These are phyloP conservation scores for Aegilops umbellulata DNA, from an alignment of 176 grass and related monocot genomes.

Conservation along the genomic window DNA sequence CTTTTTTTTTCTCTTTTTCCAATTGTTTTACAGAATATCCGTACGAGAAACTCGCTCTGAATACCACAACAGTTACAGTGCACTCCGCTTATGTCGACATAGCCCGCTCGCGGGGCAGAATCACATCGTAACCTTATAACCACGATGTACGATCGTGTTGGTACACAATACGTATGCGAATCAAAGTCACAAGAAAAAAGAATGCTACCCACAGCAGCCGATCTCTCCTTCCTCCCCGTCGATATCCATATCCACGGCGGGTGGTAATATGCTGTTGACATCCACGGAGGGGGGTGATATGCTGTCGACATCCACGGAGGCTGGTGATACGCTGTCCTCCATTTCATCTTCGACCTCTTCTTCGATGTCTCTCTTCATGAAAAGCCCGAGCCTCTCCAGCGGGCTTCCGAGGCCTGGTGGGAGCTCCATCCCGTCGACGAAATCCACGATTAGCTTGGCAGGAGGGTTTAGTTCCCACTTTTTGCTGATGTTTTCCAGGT, in stretches of 20 bases:
- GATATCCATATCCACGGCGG: not conserved
- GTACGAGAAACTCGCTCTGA: not conserved
- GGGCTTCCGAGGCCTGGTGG: constrained; percentile 46
- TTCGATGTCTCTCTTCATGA: constrained; percentile 64
- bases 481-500: constrained; percentile 52
- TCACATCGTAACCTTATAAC: not conserved
- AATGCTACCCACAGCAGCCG: constrained; percentile 27
- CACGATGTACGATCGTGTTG: not conserved
- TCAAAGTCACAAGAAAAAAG: not conserved
- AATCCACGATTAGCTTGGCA: constrained; percentile 38
- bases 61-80: not conserved
- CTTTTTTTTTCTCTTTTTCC: not conserved
- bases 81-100: not conserved
- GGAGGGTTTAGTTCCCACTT: constrained; percentile 32
- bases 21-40: not conserved
- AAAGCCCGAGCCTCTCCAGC: constrained; percentile 68
- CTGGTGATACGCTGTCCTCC: constrained; percentile 42
- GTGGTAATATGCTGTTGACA: not conserved
- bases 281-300: too few species aligned
- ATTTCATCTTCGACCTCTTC: constrained; percentile 53
- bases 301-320: not conserved
- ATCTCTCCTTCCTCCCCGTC: constrained; percentile 15
- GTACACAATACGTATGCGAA: not conserved
- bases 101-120: not conserved
- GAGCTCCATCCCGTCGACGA: constrained; percentile 44